Evolutionary conservation across 2,329 filamentous ascomycete genomes (phyloP), one percentile per base, ranked within the genome.

Genomic region (Arthrobotrys conoides): DNA sequence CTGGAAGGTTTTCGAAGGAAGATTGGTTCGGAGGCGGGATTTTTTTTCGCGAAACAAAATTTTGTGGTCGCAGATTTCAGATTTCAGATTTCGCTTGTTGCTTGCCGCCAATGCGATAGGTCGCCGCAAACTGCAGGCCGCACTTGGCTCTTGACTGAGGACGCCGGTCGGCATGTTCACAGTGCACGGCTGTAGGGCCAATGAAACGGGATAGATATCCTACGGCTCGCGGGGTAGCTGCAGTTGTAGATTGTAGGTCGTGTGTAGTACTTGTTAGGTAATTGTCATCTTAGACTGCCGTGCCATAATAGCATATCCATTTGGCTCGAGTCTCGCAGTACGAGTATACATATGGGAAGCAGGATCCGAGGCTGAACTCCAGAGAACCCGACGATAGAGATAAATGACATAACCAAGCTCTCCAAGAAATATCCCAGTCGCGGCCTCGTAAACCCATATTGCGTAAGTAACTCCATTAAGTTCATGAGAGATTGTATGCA

Each of bases 21-120:
- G 48, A 51, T 51, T 46, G 24, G 59, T 14, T 41, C 38, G 3
- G 22, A 16, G 41, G 12, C 24, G 10, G 38, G 22, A n/a, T n/a
- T 48, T 46, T 36, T 64, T 67, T 77, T 63, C 73, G 73, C 73
- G 67, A 77, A 70, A 66, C 41, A 71, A 78, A 71, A 49, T 41
- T 64, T 72, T 78, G 61, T 67, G 68, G 68, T 72, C 68, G 66
- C 73, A 48, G 41, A 53, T 66, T 59, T 76, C 67, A 48, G 41
- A 53, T 66, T 59, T 76, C 67, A 48, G 41, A 53, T 57, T 59
- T 76, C 41, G 67, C 73, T 67, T 67, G 66, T 36, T 41, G 14
- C 10, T 8, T 44, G 53, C 71, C 51, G 71, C 71, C 55, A 46
- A 65, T 68, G 75, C 68, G 75, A 64, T 63, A 68, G 53, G 63